Percentiles rank a stretch among this genome's conserved stretches.
phyloP scores from a whole-genome alignment of 768 basidiomycete genomes.

The Mycena leptocephala region DNA sequence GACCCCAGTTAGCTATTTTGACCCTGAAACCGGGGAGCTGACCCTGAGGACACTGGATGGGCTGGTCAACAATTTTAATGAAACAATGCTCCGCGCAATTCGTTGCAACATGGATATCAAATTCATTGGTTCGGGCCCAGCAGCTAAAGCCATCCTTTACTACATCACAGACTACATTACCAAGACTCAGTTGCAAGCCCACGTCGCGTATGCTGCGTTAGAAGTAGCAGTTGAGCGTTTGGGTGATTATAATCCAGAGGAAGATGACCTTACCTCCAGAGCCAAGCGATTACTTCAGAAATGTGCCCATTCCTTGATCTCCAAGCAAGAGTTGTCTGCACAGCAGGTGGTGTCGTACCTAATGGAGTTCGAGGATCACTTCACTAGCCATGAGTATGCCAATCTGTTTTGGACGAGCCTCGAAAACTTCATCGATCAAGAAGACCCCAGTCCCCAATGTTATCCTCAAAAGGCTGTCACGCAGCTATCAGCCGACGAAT shows the following conservation, averaged over 20 bases:
- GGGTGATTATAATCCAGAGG: slow-evolving; percentile 10
- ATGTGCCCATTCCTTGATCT: not conserved
- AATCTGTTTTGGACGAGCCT: slow-evolving; percentile 42
- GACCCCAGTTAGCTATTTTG: not conserved
- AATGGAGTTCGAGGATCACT: not conserved
- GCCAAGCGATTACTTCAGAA: slow-evolving; percentile 43
- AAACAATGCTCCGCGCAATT: slow-evolving; percentile 24
- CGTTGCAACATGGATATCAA: slow-evolving; percentile 36
- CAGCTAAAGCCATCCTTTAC: slow-evolving; percentile 47
- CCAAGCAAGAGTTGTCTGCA: not conserved
- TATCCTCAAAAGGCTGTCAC: not conserved
- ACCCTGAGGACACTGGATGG: not conserved
- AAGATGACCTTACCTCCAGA: not conserved
- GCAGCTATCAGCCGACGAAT: too few relatives aligned
- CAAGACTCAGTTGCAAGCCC: slow-evolving; percentile 39
- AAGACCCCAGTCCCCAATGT: slow-evolving; percentile 43
- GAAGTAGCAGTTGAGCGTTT: slow-evolving; percentile 31
- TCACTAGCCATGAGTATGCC: slow-evolving; percentile 41
- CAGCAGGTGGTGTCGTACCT: not conserved
- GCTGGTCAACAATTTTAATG: slow-evolving; percentile 16
- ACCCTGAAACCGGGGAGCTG: not conserved
- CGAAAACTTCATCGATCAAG: slow-evolving; percentile 32
- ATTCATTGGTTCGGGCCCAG: slow-evolving; percentile 38
- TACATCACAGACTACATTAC: slow-evolving; percentile 57
- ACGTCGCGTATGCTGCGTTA: slow-evolving; percentile 34